Evolutionary conservation across 1,139 yeast species (phyloP), one percentile per base, ranked within the genome.

Genomic region (Suhomyces panamericanus): DNA sequence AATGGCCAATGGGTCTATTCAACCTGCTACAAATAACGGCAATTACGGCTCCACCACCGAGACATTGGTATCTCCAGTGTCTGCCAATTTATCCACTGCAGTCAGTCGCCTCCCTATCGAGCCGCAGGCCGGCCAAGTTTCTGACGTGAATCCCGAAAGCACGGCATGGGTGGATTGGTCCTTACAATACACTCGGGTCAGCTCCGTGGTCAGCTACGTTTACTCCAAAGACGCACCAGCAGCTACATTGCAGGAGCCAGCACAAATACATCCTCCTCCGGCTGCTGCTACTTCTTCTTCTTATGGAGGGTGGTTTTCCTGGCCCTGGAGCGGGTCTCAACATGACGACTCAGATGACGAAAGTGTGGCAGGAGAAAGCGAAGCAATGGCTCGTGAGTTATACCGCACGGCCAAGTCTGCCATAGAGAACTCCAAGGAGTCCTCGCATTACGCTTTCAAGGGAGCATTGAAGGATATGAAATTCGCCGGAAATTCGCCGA

Each of bases 371-470:
- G 40, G 41, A 7, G 55, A 50, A 27, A 53, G 47, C 12, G 54
- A 50, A 16, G 47, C 44, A 5, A 34, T 40, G 1, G 45, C 51
- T 6, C 29, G 45, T 9, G 71, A 69, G 43, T 46, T 67, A 12
- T 70, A 66, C 48, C 63, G 61, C 39, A 53, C 63, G 1, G 76
- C 77, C 15, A 70, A 65, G 44, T 35, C 46, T n/a, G 63, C 69
- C 1, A 65, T 74, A 27, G 78, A 73, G 48, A 54, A 52, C 16
- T 53, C 71, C 1, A 62, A 56, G 39, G 75, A 69, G 31, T 52
- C 63, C 3, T 54, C 66, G 16, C 66, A 67, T 48, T 71, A 71
- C 51, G 77, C 75, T 14, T 62, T 65, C 42, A 65, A 60, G 44
- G 64, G 60, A 17, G 53, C 62, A 1, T 39, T 42, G 10, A 43